Percentiles rank a stretch among this genome's conserved stretches.
phyloP scores from a whole-genome alignment of 257 asterid species.

The Solanum infundibuliforme region DNA sequence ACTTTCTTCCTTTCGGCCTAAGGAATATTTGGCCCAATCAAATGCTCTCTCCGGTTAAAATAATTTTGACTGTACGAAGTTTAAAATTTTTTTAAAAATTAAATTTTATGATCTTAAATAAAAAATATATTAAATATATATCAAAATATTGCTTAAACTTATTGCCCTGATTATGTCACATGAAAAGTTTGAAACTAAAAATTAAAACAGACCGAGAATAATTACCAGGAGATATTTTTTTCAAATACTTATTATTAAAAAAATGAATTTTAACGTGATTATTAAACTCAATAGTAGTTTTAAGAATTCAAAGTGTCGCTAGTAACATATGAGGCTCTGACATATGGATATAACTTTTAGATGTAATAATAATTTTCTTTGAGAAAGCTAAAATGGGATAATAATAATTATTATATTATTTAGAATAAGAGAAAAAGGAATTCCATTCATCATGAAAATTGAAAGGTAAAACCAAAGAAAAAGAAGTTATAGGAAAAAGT shows the following conservation, averaged over 20 bases:
- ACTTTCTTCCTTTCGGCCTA: background rate
- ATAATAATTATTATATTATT: background rate
- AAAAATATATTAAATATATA: too few species aligned
- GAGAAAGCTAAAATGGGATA: background rate
- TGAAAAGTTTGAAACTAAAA: too few species aligned
- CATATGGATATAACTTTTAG: background rate
- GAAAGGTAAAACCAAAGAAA: background rate
- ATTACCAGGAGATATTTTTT: background rate
- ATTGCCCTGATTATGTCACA: background rate
- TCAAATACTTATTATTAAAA: background rate
- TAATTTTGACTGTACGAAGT: background rate
- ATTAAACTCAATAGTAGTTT: background rate
- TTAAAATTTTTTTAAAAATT: fast-evolving
- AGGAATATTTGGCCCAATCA: background rate
- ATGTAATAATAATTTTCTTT: background rate
- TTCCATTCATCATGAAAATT: background rate
- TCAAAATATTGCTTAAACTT: background rate
- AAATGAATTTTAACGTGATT: background rate
- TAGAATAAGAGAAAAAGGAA: background rate
- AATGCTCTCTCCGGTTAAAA: background rate
- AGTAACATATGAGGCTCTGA: background rate
- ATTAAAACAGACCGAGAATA: background rate
- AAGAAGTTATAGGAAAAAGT: slow-evolving; percentile 9
- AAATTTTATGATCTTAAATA: background rate
- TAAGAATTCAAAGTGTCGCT: background rate